These are phyloP conservation scores for Gamarada debralockiae DNA, from an alignment of 495 filamentous ascomycete species.

Conservation along the genomic window DNA sequence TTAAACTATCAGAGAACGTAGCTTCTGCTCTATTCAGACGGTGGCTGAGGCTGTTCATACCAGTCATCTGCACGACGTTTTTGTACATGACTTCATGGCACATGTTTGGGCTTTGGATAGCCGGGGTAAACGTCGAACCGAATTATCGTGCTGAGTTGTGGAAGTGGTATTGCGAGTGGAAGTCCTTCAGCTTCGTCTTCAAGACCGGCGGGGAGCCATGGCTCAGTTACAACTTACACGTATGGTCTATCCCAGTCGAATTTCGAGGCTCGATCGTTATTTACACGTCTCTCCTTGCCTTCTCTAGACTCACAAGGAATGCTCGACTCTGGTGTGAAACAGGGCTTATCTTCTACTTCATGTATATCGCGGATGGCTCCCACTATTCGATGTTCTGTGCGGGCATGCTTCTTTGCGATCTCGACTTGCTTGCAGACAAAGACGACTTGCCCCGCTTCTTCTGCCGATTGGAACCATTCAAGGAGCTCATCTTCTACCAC, in stretches of 20 bases:
- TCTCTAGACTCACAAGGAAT: constrained; percentile 42
- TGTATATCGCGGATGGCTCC: constrained; percentile 46
- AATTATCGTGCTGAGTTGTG: constrained; percentile 41
- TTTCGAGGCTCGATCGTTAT: constrained; percentile 61
- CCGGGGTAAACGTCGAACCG: constrained; percentile 26
- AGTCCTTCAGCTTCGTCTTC: constrained; percentile 56
- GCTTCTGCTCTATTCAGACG: constrained; percentile 65
- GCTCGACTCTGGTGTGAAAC: constrained; percentile 43
- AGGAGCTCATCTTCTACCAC: constrained; percentile 39
- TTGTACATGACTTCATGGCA: constrained; percentile 48
- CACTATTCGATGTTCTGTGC: constrained; percentile 39
- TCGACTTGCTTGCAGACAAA: constrained; percentile 39
- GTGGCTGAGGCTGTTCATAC: constrained; percentile 56
- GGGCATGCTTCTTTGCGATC: constrained; percentile 46
- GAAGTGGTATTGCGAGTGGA: constrained; percentile 52
- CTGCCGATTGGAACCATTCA: constrained; percentile 33
- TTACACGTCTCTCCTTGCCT: constrained; percentile 54
- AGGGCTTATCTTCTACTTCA: constrained; percentile 48
- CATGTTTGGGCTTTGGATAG: constrained; percentile 38
- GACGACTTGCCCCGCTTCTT: constrained; percentile 38
- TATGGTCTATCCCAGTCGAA: constrained; percentile 72
- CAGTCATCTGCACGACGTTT: constrained; percentile 51
- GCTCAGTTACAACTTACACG: constrained; percentile 56
- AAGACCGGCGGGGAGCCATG: constrained; percentile 38
- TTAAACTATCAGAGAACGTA: constrained; percentile 27